Percentiles rank a stretch among this genome's conserved stretches.
phyloP scores from a whole-genome alignment of 768 basidiomycete species.

The Rhizopogon roseolus region DNA sequence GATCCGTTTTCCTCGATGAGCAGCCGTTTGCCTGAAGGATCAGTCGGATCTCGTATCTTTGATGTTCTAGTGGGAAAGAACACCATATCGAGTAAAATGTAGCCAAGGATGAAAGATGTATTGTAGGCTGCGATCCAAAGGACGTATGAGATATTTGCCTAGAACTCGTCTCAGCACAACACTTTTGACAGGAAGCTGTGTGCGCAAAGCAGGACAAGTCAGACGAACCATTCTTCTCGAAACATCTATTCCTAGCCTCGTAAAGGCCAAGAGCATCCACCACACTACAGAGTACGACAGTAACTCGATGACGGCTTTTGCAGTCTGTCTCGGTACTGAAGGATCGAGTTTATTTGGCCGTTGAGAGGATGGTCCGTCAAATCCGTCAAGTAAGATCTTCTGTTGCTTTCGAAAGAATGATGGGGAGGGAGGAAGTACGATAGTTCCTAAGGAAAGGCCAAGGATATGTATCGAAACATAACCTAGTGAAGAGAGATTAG shows the following conservation, averaged over 20 bases:
- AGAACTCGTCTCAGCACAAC: not conserved
- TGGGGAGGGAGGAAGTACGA: conserved; percentile 76
- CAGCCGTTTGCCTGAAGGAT: conserved; percentile 20
- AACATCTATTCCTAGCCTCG: conserved; percentile 35
- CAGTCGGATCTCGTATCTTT: conserved; percentile 16
- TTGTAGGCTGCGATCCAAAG: conserved; percentile 90
- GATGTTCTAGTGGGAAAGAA: conserved; percentile 51
- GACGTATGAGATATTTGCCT: conserved; percentile 89
- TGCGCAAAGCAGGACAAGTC: not conserved
- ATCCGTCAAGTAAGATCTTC: conserved; percentile 12
- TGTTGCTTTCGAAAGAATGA: conserved; percentile 60
- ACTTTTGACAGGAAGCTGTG: not conserved
- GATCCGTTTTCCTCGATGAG: conserved; percentile 19
- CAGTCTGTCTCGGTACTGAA: conserved; percentile 49
- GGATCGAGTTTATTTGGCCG: conserved; percentile 6
- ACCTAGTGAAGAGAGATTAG: conserved; percentile 37
- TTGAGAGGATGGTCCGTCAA: conserved; percentile 5
- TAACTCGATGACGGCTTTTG: conserved; percentile 73
- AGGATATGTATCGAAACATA: conserved; percentile 89
- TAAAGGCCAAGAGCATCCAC: conserved; percentile 57
- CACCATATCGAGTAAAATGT: conserved; percentile 68
- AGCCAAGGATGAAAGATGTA: conserved; percentile 75
- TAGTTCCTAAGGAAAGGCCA: conserved; percentile 76
- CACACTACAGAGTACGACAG: conserved; percentile 73
- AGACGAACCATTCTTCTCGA: conserved; percentile 58